Conservation (phyloP, 305 asterid species). For the Fraxinus greggii region DNA sequence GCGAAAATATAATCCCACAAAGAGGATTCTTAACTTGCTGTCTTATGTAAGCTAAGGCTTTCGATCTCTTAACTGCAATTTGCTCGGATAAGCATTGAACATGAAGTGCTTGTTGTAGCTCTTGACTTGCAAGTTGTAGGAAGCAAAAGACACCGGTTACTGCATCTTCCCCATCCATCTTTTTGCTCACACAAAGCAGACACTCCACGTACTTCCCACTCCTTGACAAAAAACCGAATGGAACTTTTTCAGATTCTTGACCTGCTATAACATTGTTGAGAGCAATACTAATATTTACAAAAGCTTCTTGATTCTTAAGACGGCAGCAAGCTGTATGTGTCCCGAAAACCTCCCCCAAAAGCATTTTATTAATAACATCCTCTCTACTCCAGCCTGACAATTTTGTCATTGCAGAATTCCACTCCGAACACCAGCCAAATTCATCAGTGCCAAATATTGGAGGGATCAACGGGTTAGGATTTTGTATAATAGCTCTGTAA, state of each 20-base stretch:
- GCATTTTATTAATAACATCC: conserved; percentile 85
- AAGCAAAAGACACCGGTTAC: conserved; percentile 84
- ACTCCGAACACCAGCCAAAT: conserved; percentile 97
- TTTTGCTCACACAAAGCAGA: conserved; percentile 73
- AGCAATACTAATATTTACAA: conserved; percentile 67
- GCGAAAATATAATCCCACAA: conserved; percentile 79
- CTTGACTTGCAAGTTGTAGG: conserved; percentile 89
- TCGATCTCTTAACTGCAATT: conserved; percentile 67
- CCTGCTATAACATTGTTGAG: conserved; percentile 78
- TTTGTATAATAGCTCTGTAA: conserved; percentile 77
- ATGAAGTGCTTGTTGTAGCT: conserved; percentile 88
- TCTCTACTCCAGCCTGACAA: conserved; percentile 75
- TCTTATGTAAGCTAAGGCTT: conserved; percentile 68
- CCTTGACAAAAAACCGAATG: conserved; percentile 68
- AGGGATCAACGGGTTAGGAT: conserved; percentile 87
- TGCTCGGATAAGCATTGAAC: conserved; percentile 76
- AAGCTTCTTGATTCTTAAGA: conserved; percentile 77
- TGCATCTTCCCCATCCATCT: conserved; percentile 63
- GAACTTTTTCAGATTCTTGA: conserved; percentile 64
- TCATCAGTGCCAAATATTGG: conserved; percentile 95
- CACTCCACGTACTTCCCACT: conserved; percentile 72
- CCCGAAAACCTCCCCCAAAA: conserved; percentile 89
- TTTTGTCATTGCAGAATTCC: conserved; percentile 92
- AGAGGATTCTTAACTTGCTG: conserved; percentile 80
- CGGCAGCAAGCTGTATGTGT: conserved; percentile 56